These are phyloP conservation scores for Triticum monococcum DNA, from an alignment of 176 grass and related monocot genomes.

Conservation along the genomic window DNA sequence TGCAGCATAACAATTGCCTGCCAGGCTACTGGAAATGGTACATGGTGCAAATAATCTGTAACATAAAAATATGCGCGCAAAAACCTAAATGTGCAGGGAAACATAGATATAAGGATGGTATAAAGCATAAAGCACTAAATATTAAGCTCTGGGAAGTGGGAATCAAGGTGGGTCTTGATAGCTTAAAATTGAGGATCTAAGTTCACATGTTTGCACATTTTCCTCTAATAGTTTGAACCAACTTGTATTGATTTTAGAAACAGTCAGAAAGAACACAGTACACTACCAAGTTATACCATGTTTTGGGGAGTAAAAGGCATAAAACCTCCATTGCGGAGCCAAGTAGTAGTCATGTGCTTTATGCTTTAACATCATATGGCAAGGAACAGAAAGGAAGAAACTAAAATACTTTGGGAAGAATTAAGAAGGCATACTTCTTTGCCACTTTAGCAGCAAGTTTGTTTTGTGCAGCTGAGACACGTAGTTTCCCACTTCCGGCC, in stretches of 20 bases:
- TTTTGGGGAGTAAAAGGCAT: neutral
- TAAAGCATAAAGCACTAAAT: neutral
- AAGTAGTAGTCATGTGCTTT: neutral
- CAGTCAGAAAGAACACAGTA: neutral
- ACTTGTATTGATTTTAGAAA: neutral
- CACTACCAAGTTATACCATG: conserved; percentile 8
- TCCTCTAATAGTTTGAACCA: neutral
- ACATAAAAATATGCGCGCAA: neutral
- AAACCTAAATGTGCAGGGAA: neutral
- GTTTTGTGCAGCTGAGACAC: conserved; percentile 68
- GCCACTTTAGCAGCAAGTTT: conserved; percentile 66
- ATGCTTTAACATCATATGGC: neutral
- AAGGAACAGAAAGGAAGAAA: conserved; percentile 13
- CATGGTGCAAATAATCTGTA: neutral
- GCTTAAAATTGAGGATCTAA: conserved; percentile 16
- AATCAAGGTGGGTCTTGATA: neutral
- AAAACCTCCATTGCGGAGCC: neutral
- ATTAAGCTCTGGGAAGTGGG: neutral
- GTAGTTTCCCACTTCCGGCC: conserved; percentile 81
- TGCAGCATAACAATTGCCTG: neutral
- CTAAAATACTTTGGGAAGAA: neutral
- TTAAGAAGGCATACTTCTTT: conserved; percentile 56
- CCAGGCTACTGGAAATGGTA: conserved; percentile 6
- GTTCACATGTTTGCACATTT: conserved; percentile 10
- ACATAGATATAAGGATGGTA: neutral